Evolutionary conservation across 306 rosid genomes (phyloP), one percentile per base, ranked within the genome.

Genomic region (Oxytropis ochrocephala): DNA sequence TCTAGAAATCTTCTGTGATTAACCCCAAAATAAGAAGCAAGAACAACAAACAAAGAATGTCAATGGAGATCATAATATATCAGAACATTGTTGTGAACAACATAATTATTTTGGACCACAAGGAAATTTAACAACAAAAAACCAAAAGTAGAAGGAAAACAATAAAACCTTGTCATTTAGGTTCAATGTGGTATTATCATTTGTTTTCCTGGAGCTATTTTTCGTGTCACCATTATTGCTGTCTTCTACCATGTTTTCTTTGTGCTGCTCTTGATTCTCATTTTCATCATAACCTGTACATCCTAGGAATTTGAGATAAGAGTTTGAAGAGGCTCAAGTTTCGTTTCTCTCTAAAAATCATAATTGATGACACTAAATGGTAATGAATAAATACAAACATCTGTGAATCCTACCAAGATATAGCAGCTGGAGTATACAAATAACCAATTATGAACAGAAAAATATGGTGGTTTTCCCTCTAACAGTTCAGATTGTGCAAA

Each of bases 1-100:
- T 83, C 84, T 81, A 10, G 94, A 75, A 80, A 85, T 77, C 70
- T 78, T 86, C 89, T 78, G 91, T 60, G 12, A 69, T 48, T 52
- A 56, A 61, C 49, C 30, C 79, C 57, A 64, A 27, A 74, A 69
- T 12, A 27, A 18, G 68, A 48, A 59, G 65, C 58, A 18, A 62
- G 29, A 69, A 77, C 61, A 39, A 76, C 41, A 72, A 35, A 58
- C 10, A 10, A 50, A 44, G 11, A 24, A 13, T 10, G 70, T 19
- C 65, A 77, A 69, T 68, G 55, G 38, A 43, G 33, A 58, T 13
- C 59, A 42, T 9, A 51, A 14, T 52, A 61, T 30, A 63, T 49
- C 53, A 21, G n/a, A 73, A 68, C 35, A 64, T 3, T 33, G 36
- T 19, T 53, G 54, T 5, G 55, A 54, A 13, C 55, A 52, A 19